Evolutionary conservation across 1,139 yeast genomes (phyloP).

Genomic region (Saccharomycopsis crataegensis): DNA sequence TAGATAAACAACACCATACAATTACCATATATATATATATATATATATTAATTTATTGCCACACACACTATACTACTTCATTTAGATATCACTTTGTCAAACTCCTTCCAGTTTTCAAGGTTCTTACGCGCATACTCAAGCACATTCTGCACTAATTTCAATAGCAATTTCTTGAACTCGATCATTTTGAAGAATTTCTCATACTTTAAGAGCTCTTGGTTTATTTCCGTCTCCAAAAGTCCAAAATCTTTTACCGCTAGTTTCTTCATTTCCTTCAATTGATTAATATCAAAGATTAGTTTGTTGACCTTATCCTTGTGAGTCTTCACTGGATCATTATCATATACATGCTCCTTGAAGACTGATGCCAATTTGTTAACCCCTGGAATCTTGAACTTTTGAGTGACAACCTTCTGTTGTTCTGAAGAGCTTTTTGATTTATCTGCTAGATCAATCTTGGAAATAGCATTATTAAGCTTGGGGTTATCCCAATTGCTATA

Average conservation of each 20-base stretch:
- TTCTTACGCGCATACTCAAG: conserved; percentile 67
- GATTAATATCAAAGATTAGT: conserved; percentile 35
- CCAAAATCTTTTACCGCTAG: conserved; percentile 30
- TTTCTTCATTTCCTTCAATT: conserved; percentile 43
- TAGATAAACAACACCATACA: too few relatives aligned
- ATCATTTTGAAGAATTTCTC: conserved; percentile 30
- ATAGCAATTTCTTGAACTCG: conserved; percentile 35
- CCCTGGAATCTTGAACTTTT: conserved; percentile 30
- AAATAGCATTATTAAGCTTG: conserved; percentile 9
- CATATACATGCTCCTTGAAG: conserved; percentile 39
- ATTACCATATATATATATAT: too few relatives aligned
- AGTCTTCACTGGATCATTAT: conserved; percentile 50
- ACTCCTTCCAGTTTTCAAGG: conserved; percentile 68
- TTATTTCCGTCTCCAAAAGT: conserved; percentile 27
- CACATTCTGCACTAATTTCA: conserved; percentile 50
- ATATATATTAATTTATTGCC: too few relatives aligned
- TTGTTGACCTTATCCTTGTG: conserved; percentile 39
- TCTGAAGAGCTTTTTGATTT: neutral
- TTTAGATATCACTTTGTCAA: conserved; percentile 22
- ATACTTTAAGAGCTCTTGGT: conserved; percentile 29
- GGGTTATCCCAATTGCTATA: conserved; percentile 13
- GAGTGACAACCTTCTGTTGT: neutral
- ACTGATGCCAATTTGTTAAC: conserved; percentile 46
- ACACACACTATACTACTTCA: too few relatives aligned
- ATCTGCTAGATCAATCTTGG: conserved; percentile 8